Conservation (phyloP, 768 basidiomycete species). For the Mycena vitilis region DNA sequence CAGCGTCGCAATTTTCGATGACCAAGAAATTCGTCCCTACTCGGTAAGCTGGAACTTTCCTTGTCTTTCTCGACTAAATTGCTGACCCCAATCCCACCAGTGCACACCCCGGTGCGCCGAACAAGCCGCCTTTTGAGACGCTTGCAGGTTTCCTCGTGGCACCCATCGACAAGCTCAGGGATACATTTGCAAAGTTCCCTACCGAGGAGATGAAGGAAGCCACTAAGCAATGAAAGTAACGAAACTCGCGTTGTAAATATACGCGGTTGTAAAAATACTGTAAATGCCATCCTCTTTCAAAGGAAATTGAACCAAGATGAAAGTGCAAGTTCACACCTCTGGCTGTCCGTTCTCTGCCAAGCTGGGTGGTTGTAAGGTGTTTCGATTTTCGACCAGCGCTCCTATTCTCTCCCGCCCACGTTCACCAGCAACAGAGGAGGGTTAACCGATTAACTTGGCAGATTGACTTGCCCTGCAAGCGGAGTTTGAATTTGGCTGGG, state of each 20-base stretch:
- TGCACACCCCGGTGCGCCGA: slow-evolving; percentile 62
- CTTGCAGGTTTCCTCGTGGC: slow-evolving; percentile 63
- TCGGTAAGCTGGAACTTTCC: slow-evolving; percentile 48
- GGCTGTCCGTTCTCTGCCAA: too few species aligned
- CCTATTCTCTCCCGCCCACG: too few species aligned
- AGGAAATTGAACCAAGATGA: too few species aligned
- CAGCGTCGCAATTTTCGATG: slow-evolving; percentile 59
- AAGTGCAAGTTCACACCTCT: not conserved
- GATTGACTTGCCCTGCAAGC: too few species aligned
- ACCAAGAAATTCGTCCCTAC: slow-evolving; percentile 76
- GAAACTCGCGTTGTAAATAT: too few species aligned
- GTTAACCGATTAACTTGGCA: too few species aligned
- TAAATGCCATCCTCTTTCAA: too few species aligned
- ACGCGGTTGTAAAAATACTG: not conserved
- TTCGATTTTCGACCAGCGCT: not conserved
- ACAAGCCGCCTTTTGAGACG: slow-evolving; percentile 72
- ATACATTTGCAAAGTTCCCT: slow-evolving; percentile 66
- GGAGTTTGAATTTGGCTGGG: too few species aligned
- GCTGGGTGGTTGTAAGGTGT: not conserved
- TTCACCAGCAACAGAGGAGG: not conserved
- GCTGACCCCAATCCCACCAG: slow-evolving; percentile 41
- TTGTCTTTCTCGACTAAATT: not conserved
- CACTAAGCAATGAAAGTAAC: slow-evolving; percentile 18
- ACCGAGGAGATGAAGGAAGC: slow-evolving; percentile 50
- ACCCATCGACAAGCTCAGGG: slow-evolving; percentile 70